Evolutionary conservation across 1,284 basidiomycete genomes (phyloP), one percentile per base, ranked within the genome.

Genomic region (Takashimella koratensis): DNA sequence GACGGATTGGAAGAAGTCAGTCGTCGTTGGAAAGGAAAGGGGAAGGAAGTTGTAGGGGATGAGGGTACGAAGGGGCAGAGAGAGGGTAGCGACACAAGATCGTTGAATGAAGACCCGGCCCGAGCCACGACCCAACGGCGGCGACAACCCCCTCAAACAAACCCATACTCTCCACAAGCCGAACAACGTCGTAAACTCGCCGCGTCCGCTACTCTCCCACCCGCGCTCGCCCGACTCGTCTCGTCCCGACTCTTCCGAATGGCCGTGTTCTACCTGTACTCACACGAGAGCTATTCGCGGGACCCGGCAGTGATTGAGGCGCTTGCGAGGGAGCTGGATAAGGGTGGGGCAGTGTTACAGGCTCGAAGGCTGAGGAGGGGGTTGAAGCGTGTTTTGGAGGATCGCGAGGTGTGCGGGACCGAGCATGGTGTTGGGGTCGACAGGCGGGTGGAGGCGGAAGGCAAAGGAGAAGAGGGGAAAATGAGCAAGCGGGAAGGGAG

Each of bases 181-280:
- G 30, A 36, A 36, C 30, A 36, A 36, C 30, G 8, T 16, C 30
- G 30, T 36, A 36, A 36, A 36, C 30, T 36, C 30, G 16, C 10
- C 16, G 30, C 30, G 16, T 8, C 30, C 30, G 30, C 30, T 8
- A 36, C 30, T 8, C 39, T 65, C 5, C 71, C 71, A 1, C 62
- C 59, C 0, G 43, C 57, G 13, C 49, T 73, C 20, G 43, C 53
- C 36, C 57, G 59, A 23, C 63, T 74, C 5, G 65, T 74, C 25
- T 36, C 52, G 19, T 56, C 61, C 8, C 62, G 65, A 16, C 61
- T 71, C 12, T 70, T 61, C 50, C 64, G 70, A 16, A 51, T 70
- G 24, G 54, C 66, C 5, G 66, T 66, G 8, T 70, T 68, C 45
- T 66, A 66, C 43, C 43, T 69, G 13, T 52, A 73, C 51, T 53